phyloP scores from a whole-genome alignment of 164 flowering plant species.

The Cinnamomum micranthum region DNA sequence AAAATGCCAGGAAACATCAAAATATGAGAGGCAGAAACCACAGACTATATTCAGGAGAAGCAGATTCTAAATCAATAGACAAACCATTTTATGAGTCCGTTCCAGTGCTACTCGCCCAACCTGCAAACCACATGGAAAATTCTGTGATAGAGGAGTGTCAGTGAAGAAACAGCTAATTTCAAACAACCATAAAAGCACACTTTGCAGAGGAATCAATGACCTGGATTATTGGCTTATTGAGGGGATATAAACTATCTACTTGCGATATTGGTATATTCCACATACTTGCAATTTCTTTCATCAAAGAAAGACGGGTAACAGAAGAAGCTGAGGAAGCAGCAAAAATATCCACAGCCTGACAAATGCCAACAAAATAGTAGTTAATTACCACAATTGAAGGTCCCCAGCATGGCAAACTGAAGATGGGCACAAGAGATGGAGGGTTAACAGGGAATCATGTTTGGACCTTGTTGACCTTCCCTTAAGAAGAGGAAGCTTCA shows the following conservation, averaged over 20 bases:
- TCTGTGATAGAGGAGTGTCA: slow-evolving; percentile 34
- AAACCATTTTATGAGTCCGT: slow-evolving; percentile 24
- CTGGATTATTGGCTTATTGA: slow-evolving; percentile 59
- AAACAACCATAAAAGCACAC: slow-evolving; percentile 2
- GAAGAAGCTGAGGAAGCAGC: slow-evolving; percentile 55
- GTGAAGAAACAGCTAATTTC: slow-evolving; percentile 3
- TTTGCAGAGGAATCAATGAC: slow-evolving; percentile 24
- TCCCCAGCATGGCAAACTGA: no score
- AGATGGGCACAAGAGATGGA: neutral
- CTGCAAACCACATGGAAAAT: slow-evolving; percentile 32
- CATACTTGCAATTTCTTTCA: slow-evolving; percentile 57
- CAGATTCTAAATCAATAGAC: slow-evolving; percentile 12
- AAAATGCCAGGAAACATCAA: slow-evolving; percentile 6
- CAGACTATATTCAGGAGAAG: neutral
- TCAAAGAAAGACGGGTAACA: slow-evolving; percentile 42
- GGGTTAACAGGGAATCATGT: neutral
- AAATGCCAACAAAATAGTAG: slow-evolving; percentile 6
- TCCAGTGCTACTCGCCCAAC: slow-evolving; percentile 62
- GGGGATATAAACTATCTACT: slow-evolving; percentile 43
- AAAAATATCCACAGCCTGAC: slow-evolving; percentile 90
- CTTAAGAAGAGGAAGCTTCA: no score
- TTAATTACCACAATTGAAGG: neutral
- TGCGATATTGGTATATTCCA: slow-evolving; percentile 49
- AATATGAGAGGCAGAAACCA: neutral
- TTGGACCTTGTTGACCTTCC: no score